A percentile compares a stretch with the other conserved stretches of the same genome.
phyloP scores from a whole-genome alignment of 108 stramenopile genomes.

The Nannochloropsis granulata region DNA sequence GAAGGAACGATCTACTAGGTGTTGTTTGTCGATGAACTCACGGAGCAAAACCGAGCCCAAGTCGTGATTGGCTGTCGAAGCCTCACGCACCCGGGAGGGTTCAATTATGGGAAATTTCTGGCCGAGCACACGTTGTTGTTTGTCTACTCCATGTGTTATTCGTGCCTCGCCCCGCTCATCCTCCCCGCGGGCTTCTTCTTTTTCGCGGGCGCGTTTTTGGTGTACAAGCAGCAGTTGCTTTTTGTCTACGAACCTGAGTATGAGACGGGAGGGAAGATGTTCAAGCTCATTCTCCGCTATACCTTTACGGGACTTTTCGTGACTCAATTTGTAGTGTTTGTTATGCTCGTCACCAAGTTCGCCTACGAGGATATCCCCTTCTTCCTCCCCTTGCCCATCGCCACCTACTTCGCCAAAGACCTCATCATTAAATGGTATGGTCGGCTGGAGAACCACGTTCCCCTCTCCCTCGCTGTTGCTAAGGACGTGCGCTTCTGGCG shows the following conservation, averaged over 20 bases:
- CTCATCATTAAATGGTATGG: neutral
- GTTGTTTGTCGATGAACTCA: neutral
- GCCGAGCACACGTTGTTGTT: conserved; percentile 13
- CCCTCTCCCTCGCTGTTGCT: neutral
- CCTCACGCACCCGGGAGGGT: conserved; percentile 2
- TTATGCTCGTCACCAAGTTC: conserved; percentile 32
- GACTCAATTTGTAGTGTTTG: conserved; percentile 30
- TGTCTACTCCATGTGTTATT: neutral
- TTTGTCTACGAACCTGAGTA: conserved; percentile 41
- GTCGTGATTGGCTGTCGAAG: neutral
- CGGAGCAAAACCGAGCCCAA: neutral
- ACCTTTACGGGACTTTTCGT: conserved; percentile 29
- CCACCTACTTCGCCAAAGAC: conserved; percentile 16
- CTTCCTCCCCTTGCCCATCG: conserved; percentile 10
- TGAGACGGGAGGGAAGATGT: conserved; percentile 37
- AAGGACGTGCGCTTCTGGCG: neutral
- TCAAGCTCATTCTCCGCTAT: conserved; percentile 30
- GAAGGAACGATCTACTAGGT: no score
- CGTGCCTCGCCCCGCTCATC: conserved; percentile 3
- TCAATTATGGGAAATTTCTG: neutral
- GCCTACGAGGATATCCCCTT: conserved; percentile 20
- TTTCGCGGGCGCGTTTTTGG: conserved; percentile 23
- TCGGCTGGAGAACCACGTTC: neutral
- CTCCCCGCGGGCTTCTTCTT: conserved; percentile 22
- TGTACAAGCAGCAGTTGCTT: conserved; percentile 43